Conservation (phyloP, 306 rosid species). For the Comarum palustre region DNA sequence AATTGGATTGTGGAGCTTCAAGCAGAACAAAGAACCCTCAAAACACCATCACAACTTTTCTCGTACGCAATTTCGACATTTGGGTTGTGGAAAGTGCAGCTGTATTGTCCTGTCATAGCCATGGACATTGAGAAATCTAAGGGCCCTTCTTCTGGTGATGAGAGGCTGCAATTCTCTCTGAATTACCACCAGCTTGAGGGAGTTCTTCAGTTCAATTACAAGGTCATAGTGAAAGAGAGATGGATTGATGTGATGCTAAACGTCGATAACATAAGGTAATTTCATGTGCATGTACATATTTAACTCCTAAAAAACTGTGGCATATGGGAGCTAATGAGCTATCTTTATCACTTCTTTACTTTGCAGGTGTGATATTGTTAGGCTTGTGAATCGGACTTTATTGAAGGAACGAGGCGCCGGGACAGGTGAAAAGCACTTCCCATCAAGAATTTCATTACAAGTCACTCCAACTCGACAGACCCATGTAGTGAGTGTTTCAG, state of each 20-base stretch:
- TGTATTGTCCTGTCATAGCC: conserved; percentile 77
- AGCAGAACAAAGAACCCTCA: conserved; percentile 33
- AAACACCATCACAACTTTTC: conserved; percentile 69
- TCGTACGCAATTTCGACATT: conserved; percentile 59
- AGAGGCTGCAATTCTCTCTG: conserved; percentile 74
- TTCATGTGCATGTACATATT: not conserved
- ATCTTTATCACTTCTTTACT: not conserved
- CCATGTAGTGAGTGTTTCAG: conserved; percentile 63
- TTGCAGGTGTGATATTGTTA: conserved; percentile 58
- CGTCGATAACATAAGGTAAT: conserved; percentile 84
- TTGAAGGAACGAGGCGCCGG: conserved; percentile 72
- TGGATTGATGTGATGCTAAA: conserved; percentile 70
- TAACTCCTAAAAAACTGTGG: not conserved
- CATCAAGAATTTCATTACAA: conserved; percentile 72
- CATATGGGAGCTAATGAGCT: not conserved
- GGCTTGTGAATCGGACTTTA: conserved; percentile 63
- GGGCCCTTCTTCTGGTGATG: conserved; percentile 45
- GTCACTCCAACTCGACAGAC: conserved; percentile 67
- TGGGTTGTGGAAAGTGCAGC: conserved; percentile 82
- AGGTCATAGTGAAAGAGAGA: conserved; percentile 42
- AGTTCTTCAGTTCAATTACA: conserved; percentile 79
- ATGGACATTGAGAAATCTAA: conserved; percentile 58
- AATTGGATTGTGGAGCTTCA: conserved; percentile 65
- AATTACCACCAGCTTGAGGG: conserved; percentile 83
- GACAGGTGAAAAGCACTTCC: conserved; percentile 69